Evolutionary conservation across 1,284 basidiomycete genomes (phyloP).

Genomic region (Caloboletus inedulis): DNA sequence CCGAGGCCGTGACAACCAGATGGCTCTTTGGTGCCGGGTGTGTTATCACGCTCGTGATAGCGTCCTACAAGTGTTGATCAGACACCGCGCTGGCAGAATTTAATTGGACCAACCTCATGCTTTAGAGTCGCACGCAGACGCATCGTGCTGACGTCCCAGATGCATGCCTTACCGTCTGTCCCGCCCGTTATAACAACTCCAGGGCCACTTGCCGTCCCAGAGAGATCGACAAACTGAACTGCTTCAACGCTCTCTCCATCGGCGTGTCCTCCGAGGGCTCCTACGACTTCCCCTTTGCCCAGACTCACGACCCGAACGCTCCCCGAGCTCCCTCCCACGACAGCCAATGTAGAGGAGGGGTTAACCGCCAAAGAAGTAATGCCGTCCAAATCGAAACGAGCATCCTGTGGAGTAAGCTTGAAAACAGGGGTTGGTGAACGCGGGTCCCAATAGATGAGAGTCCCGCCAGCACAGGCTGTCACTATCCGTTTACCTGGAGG

Average conservation of each 20-base stretch:
- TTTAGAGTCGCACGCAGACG: slow-evolving; percentile 75
- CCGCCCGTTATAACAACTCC: slow-evolving; percentile 82
- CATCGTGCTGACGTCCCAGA: slow-evolving; percentile 91
- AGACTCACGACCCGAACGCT: slow-evolving; percentile 83
- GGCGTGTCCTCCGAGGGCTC: slow-evolving; percentile 78
- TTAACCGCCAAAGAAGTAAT: slow-evolving; percentile 89
- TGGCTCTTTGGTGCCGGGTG: slow-evolving; percentile 74
- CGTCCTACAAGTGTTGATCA: slow-evolving; percentile 54
- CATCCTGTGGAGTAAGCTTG: slow-evolving; percentile 73
- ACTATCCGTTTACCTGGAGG: slow-evolving; percentile 80
- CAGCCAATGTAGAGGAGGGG: slow-evolving; percentile 79
- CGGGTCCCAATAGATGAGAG: slow-evolving; percentile 91
- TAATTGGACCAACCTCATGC: slow-evolving; percentile 60
- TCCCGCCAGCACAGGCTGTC: slow-evolving; percentile 83
- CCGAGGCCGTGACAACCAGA: slow-evolving; percentile 78
- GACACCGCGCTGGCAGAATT: not conserved
- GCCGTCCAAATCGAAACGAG: slow-evolving; percentile 73
- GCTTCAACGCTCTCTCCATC: slow-evolving; percentile 91
- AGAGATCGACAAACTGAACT: slow-evolving; percentile 80
- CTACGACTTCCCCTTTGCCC: slow-evolving; percentile 81
- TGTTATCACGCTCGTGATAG: slow-evolving; percentile 77
- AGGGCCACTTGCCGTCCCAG: slow-evolving; percentile 52
- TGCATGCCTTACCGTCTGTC: slow-evolving; percentile 91
- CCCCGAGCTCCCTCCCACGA: slow-evolving; percentile 85
- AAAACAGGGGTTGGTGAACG: slow-evolving; percentile 73